Conservation (phyloP, 306 rosid species). For the Lathyrus oleraceus region DNA sequence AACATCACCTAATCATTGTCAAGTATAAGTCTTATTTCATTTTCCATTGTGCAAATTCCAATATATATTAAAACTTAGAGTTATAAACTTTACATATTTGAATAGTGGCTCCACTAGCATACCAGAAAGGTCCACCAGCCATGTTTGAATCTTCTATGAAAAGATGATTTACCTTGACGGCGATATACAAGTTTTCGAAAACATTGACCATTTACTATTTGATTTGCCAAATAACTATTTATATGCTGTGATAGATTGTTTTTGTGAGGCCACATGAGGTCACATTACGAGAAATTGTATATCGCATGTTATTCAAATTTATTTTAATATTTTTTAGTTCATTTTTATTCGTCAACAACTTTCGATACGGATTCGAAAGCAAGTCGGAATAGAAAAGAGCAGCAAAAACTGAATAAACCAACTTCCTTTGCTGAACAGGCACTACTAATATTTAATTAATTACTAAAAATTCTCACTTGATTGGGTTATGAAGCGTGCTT, state of each 20-base stretch:
- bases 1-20: slow-evolving; percentile 61
- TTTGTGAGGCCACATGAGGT: slow-evolving; percentile 69
- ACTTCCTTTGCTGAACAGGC: slow-evolving; percentile 87
- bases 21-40: slow-evolving; percentile 8
- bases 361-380: too few species aligned
- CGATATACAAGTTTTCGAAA: slow-evolving; percentile 70
- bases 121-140: slow-evolving; percentile 99
- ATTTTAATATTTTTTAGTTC: too few species aligned
- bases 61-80: not conserved
- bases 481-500: not conserved
- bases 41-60: slow-evolving; percentile 24
- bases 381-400: too few species aligned
- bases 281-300: too few species aligned
- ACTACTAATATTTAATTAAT: not conserved
- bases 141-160: too few species aligned
- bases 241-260: slow-evolving; percentile 83
- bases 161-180: slow-evolving; percentile 85
- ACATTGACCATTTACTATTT: slow-evolving; percentile 71
- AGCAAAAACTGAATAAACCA: slow-evolving; percentile 43
- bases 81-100: slow-evolving; percentile 51
- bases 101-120: slow-evolving; percentile 95
- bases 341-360: slow-evolving; percentile 91
- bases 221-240: slow-evolving; percentile 54
- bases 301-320: too few species aligned
- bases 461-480: not conserved